Percentiles rank a stretch among this genome's conserved stretches.
Conservation (phyloP, 345 rosid genomes). For the Rhizophora apiculata region DNA sequence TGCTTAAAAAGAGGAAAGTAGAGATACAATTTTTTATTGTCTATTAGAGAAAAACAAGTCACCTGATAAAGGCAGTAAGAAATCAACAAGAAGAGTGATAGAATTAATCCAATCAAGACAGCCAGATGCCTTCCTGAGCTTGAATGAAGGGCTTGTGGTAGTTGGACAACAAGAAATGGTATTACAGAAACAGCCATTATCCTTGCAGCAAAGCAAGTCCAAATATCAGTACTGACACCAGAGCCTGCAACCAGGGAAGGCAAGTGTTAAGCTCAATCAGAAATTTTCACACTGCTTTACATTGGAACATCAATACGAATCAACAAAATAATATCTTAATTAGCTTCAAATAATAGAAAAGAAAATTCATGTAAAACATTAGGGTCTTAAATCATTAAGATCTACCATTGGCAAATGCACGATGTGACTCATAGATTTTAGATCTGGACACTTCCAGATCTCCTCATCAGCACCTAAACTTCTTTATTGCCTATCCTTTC, state of each 20-base stretch:
- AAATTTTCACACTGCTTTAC: neutral
- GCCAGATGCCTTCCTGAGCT: slow-evolving; percentile 71
- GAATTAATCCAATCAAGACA: slow-evolving; percentile 56
- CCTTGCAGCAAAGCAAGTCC: slow-evolving; percentile 81
- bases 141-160: slow-evolving; percentile 64
- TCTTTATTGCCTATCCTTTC: neutral
- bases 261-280: neutral
- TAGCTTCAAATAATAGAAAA: neutral
- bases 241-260: slow-evolving; percentile 10
- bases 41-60: neutral
- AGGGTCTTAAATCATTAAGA: neutral
- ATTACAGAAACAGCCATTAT: slow-evolving; percentile 79
- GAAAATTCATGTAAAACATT: neutral
- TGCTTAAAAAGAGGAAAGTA: no score
- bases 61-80: slow-evolving; percentile 95
- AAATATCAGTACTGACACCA: slow-evolving; percentile 60
- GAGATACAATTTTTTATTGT: neutral
- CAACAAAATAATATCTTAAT: neutral
- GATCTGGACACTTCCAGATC: neutral
- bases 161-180: slow-evolving; percentile 81
- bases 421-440: neutral
- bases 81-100: slow-evolving; percentile 55
- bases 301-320: neutral
- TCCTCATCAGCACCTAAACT: neutral
- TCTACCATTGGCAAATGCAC: neutral